These are phyloP conservation scores for Pseudogymnoascus sp. DNA, from an alignment of 2,329 filamentous ascomycete genomes.

Conservation along the genomic window DNA sequence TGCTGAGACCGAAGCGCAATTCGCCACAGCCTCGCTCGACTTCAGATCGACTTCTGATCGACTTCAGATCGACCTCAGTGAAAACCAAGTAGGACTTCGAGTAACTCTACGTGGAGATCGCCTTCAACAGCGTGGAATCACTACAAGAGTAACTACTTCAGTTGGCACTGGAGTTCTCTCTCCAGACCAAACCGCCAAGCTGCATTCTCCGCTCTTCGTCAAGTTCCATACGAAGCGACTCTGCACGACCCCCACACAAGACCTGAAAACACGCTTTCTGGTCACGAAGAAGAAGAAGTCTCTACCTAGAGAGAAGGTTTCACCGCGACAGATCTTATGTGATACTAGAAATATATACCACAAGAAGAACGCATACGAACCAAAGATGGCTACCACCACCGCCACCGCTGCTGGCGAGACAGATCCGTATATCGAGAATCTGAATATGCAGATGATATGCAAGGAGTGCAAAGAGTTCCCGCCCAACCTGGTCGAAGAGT, in stretches of 20 bases:
- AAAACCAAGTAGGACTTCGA: constrained; percentile 13
- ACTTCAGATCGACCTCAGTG: not conserved
- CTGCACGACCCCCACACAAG: constrained; percentile 30
- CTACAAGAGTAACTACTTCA: constrained; percentile 12
- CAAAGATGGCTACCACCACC: constrained; percentile 38
- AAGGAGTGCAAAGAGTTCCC: constrained; percentile 85
- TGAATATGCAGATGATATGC: constrained; percentile 80
- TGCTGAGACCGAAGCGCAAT: not conserved
- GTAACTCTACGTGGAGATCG: constrained; percentile 13
- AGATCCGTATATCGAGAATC: constrained; percentile 52
- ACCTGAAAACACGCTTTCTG: constrained; percentile 23
- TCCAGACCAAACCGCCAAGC: constrained; percentile 45
- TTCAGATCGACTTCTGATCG: not conserved
- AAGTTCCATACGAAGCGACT: constrained; percentile 43
- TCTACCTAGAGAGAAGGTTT: constrained; percentile 9
- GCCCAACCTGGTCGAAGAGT: constrained; percentile 90
- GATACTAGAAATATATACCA: constrained; percentile 38
- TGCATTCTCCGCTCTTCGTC: constrained; percentile 67
- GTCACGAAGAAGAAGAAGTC: constrained; percentile 28
- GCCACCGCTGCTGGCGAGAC: constrained; percentile 17
- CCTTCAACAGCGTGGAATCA: constrained; percentile 6
- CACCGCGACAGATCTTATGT: constrained; percentile 27
- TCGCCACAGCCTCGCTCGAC: constrained; percentile 15
- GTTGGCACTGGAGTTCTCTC: constrained; percentile 9
- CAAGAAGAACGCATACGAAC: constrained; percentile 32